Evolutionary conservation across 768 basidiomycete genomes (phyloP).

Genomic region (Mycena vitilis): DNA sequence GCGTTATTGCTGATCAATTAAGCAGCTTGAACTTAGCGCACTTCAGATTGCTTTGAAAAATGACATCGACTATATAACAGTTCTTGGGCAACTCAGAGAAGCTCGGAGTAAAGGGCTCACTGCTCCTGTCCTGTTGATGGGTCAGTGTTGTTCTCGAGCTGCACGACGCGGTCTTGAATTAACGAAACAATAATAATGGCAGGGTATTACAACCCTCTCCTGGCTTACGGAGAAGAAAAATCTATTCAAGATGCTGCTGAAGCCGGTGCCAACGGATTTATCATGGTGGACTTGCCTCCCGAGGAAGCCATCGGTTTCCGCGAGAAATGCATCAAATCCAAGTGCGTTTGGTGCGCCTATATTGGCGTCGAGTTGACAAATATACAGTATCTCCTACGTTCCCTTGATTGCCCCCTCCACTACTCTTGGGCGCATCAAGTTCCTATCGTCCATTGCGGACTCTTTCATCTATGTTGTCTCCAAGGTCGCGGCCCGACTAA

Average conservation of each 20-base stretch:
- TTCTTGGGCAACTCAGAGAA: conserved; percentile 79
- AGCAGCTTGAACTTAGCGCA: conserved; percentile 26
- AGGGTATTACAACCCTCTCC: conserved; percentile 98
- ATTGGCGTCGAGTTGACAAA: conserved; percentile 15
- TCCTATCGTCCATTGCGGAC: conserved; percentile 93
- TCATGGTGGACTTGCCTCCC: conserved; percentile 97
- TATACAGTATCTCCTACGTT: conserved; percentile 87
- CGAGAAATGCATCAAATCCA: conserved; percentile 82
- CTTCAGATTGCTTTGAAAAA: conserved; percentile 86
- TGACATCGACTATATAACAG: conserved; percentile 78
- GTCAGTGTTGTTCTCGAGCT: conserved; percentile 52
- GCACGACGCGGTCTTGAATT: neutral
- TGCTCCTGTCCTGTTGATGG: conserved; percentile 93
- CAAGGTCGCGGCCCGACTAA: conserved; percentile 63
- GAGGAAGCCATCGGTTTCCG: conserved; percentile 95
- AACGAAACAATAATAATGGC: conserved; percentile 15
- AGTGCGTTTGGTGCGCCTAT: conserved; percentile 62
- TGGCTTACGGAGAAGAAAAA: conserved; percentile 95
- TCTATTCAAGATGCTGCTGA: conserved; percentile 90
- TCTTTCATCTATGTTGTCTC: conserved; percentile 99
- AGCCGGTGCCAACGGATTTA: conserved; percentile 97
- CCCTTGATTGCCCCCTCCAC: conserved; percentile 97
- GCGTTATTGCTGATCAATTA: conserved; percentile 42
- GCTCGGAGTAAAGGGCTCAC: conserved; percentile 87
- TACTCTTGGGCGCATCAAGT: conserved; percentile 85